Base-by-base conservation (phyloP, 345 rosid species). In the Erodium maritimum region DNA sequence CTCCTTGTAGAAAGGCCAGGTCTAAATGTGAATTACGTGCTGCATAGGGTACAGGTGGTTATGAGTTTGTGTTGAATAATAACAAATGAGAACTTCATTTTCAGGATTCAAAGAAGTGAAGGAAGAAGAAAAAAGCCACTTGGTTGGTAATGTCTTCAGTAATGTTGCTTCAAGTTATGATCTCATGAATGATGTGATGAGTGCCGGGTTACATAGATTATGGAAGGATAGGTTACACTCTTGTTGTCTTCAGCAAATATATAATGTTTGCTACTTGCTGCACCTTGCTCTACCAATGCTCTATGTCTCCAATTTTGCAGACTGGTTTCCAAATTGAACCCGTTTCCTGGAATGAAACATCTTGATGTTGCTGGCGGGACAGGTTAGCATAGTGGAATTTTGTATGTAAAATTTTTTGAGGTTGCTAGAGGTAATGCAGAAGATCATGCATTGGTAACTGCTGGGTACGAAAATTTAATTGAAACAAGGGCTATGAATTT, bases 311-410 rank as follows among this genome's bases (percentile, higher is more conserved):
- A 45, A 45, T 58, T 58, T 55, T 61, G 58, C 80, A 91, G 96
- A 74, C 78, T 93, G 55, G 94, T 93, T 56, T 87, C 86, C 59
- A 76, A 85, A 68, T 71, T 93, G 61, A 78, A 77, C 69, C 99
- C 99, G 56, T 93, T 93, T 65, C 82, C 83, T 1, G 96, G 99
- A 77, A 93, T 89, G 90, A 87, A 87, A 77, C 96, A 93, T 77
- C 89, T 87, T 74, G 99, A 93, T 75, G 96, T 93, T 62, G 99
- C 99, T 8, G 96, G 99, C 21, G 99, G 99, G 63, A 93, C 96
- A 58, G 99, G 96, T 83, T 34, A 64, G 56, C 55, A 3, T n/a
- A 19, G 5, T 16, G 24, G 21, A 61, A 3, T 19, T n/a, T 24
- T n/a, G 23, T 51, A 50, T 50, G 25, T 23, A n/a, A 19, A 10